Evolutionary conservation across 805 yeast species (phyloP).

Genomic region (Wickerhamiella occidentalis): DNA sequence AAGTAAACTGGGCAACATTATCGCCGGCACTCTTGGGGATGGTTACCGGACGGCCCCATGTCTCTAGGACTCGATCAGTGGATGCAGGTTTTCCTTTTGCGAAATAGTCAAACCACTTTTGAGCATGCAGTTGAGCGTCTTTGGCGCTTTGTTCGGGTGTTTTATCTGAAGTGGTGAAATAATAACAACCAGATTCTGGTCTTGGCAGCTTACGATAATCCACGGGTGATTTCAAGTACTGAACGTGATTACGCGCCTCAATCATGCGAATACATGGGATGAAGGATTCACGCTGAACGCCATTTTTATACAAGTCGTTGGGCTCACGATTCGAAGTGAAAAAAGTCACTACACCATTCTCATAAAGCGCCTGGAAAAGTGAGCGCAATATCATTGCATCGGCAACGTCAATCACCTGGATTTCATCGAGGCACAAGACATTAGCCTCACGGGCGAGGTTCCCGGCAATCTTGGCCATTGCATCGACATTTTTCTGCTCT

Average conservation of each 20-base stretch:
- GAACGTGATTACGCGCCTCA: slow-evolving; percentile 61
- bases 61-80: slow-evolving; percentile 31
- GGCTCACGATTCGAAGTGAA: slow-evolving; percentile 95
- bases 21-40: slow-evolving; percentile 72
- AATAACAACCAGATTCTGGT: slow-evolving; percentile 71
- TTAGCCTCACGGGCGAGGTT: slow-evolving; percentile 68
- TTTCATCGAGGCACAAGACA: slow-evolving; percentile 88
- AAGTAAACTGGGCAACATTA: slow-evolving; percentile 79
- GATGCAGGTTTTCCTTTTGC: slow-evolving; percentile 38
- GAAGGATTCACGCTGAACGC: slow-evolving; percentile 83
- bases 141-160: slow-evolving; percentile 16
- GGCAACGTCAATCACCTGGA: slow-evolving; percentile 96
- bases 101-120: slow-evolving; percentile 71
- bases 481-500: slow-evolving; percentile 66
- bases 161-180: slow-evolving; percentile 43
- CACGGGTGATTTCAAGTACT: slow-evolving; percentile 76
- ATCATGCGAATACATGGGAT: slow-evolving; percentile 82
- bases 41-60: slow-evolving; percentile 78
- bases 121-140: slow-evolving; percentile 49
- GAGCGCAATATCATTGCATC: slow-evolving; percentile 93
- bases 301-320: slow-evolving; percentile 82
- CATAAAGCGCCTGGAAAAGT: slow-evolving; percentile 44
- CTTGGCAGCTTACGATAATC: slow-evolving; percentile 85
- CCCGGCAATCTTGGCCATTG: slow-evolving; percentile 71
- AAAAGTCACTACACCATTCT: slow-evolving; percentile 75